Conservation (phyloP, 2,329 filamentous ascomycete species). For the Exserohilum turcica region DNA sequence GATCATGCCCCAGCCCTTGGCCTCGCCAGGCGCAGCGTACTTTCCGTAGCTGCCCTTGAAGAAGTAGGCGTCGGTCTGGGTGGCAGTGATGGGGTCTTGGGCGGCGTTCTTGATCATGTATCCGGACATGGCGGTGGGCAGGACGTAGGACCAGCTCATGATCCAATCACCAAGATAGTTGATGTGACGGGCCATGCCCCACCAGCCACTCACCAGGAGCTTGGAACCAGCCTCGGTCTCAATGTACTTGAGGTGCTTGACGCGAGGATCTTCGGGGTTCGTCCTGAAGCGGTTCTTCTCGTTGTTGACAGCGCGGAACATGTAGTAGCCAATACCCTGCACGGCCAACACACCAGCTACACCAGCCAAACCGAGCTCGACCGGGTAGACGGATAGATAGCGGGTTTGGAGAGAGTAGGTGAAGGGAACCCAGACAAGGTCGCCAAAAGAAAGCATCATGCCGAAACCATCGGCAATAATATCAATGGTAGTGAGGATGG, state of each 20-base stretch:
- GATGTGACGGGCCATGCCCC: slow-evolving; percentile 89
- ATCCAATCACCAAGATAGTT: slow-evolving; percentile 97
- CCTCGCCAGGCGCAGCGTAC: slow-evolving; percentile 71
- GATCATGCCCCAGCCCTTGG: slow-evolving; percentile 81
- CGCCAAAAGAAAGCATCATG: slow-evolving; percentile 92
- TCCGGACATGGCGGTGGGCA: slow-evolving; percentile 84
- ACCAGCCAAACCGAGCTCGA: slow-evolving; percentile 73
- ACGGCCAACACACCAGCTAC: slow-evolving; percentile 69
- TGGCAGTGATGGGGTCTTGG: slow-evolving; percentile 39
- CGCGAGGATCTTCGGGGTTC: slow-evolving; percentile 77
- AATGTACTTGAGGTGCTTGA: slow-evolving; percentile 83
- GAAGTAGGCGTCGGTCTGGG: slow-evolving; percentile 59
- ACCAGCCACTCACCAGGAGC: slow-evolving; percentile 87
- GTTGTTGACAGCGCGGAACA: slow-evolving; percentile 92
- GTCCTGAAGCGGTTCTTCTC: slow-evolving; percentile 95
- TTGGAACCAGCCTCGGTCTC: slow-evolving; percentile 81
- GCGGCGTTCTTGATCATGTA: slow-evolving; percentile 68
- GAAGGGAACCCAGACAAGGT: slow-evolving; percentile 91
- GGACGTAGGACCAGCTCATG: slow-evolving; percentile 86
- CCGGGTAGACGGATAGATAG: slow-evolving; percentile 82
- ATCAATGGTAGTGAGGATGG: slow-evolving; percentile 92
- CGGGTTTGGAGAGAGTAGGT: slow-evolving; percentile 82
- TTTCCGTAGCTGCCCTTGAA: slow-evolving; percentile 62
- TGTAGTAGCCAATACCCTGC: slow-evolving; percentile 76
- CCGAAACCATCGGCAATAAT: slow-evolving; percentile 92